Percentiles rank a stretch among this genome's conserved stretches.
phyloP scores from a whole-genome alignment of 2,329 filamentous ascomycete species.

The Trematosphaeria pertusa region DNA sequence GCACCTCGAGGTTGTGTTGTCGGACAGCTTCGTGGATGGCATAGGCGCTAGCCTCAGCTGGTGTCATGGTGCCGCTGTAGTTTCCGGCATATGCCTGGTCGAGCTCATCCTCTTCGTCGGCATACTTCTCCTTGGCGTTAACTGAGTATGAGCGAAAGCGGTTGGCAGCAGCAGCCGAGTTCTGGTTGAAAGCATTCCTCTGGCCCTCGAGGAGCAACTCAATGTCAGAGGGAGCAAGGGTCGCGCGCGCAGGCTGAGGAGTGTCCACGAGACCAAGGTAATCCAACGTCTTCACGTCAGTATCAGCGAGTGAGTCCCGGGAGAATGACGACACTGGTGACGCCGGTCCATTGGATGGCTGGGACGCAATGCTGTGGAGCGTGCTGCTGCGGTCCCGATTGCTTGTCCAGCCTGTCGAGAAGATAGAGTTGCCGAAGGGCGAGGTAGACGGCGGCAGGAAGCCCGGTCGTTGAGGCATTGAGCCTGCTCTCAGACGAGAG shows the following conservation, averaged over 20 bases:
- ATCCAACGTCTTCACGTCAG: constrained; percentile 90
- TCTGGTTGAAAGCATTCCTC: constrained; percentile 60
- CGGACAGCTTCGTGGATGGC: constrained; percentile 77
- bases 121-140: constrained; percentile 97
- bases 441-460: constrained; percentile 62
- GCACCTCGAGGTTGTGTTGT: constrained; percentile 90
- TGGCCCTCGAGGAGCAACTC: constrained; percentile 60
- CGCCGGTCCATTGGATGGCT: constrained; percentile 83
- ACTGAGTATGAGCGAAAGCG: constrained; percentile 97
- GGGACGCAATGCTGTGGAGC: constrained; percentile 86
- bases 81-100: constrained; percentile 66
- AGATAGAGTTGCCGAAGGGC: constrained; percentile 89
- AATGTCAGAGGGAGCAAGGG: constrained; percentile 68
- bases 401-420: constrained; percentile 83
- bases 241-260: constrained; percentile 79
- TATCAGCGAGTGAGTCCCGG: constrained; percentile 82
- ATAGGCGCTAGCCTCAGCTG: constrained; percentile 65
- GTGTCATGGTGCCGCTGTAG: constrained; percentile 67
- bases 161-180: constrained; percentile 76
- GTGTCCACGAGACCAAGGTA: constrained; percentile 95
- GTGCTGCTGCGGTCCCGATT: constrained; percentile 86
- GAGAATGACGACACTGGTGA: constrained; percentile 89
- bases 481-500: constrained; percentile 87
- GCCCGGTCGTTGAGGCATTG: constrained; percentile 87
- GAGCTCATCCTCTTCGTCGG: constrained; percentile 78